Percentiles rank a stretch among this genome's conserved stretches.
These are phyloP conservation scores for Pistacia integerrima DNA, from an alignment of 345 rosid genomes.

Conservation along the genomic window DNA sequence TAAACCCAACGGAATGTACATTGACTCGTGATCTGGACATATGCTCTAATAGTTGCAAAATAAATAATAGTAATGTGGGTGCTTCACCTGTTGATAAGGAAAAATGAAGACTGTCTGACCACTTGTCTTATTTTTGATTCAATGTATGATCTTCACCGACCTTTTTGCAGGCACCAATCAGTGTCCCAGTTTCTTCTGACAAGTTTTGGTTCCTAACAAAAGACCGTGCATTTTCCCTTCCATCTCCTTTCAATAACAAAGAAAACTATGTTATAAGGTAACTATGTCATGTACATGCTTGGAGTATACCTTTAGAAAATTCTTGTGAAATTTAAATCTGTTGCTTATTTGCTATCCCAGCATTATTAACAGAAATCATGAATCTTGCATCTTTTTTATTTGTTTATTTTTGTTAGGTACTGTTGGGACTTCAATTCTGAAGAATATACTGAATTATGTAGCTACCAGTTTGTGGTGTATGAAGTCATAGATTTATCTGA, in stretches of 20 bases:
- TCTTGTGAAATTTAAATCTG: neutral
- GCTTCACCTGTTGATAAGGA: neutral
- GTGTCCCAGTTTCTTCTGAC: conserved; percentile 81
- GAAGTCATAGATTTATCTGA: neutral
- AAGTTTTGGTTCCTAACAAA: conserved; percentile 87
- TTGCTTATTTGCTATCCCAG: neutral
- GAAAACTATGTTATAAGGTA: conserved; percentile 96
- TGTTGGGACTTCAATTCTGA: neutral
- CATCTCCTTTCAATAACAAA: conserved; percentile 82
- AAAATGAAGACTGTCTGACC: conserved; percentile 5
- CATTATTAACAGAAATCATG: neutral
- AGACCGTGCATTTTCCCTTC: conserved; percentile 74
- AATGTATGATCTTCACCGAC: conserved; percentile 8
- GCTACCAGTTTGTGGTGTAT: conserved; percentile 2
- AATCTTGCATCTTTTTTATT: neutral
- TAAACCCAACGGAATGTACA: neutral
- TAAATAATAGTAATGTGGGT: neutral
- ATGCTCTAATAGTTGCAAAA: neutral
- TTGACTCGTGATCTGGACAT: neutral
- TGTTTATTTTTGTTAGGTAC: neutral
- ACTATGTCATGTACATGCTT: conserved; percentile 2
- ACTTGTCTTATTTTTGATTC: conserved; percentile 10
- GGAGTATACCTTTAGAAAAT: conserved; percentile 3
- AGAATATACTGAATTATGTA: neutral
- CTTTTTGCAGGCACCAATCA: conserved; percentile 69